phyloP scores from a whole-genome alignment of 164 flowering plant genomes.

The Vitis rupestris region DNA sequence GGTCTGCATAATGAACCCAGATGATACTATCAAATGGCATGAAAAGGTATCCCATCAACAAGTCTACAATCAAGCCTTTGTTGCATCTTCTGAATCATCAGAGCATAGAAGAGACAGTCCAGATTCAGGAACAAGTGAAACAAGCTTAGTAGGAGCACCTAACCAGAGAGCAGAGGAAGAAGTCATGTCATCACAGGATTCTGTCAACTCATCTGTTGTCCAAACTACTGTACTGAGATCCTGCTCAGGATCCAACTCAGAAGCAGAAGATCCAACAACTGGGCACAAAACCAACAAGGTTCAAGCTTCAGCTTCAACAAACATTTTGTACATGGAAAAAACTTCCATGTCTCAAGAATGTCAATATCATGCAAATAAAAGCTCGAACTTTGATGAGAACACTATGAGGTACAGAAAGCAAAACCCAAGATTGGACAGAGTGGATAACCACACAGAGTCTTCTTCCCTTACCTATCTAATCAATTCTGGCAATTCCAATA shows the following conservation, averaged over 20 bases:
- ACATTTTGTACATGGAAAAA: slow-evolving; percentile 27
- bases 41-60: slow-evolving; percentile 15
- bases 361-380: slow-evolving; percentile 12
- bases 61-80: slow-evolving; percentile 10
- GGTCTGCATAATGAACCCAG: slow-evolving; percentile 16
- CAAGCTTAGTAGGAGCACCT: slow-evolving; percentile 18
- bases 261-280: slow-evolving; percentile 39
- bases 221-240: slow-evolving; percentile 39
- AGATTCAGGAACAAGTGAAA: slow-evolving; percentile 16
- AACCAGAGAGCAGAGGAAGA: slow-evolving; percentile 35
- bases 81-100: slow-evolving; percentile 7
- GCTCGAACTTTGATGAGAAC: slow-evolving; percentile 15
- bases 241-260: slow-evolving; percentile 56
- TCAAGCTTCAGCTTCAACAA: slow-evolving; percentile 17
- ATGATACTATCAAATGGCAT: slow-evolving; percentile 17
- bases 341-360: slow-evolving; percentile 25
- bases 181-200: slow-evolving; percentile 49
- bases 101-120: slow-evolving; percentile 8
- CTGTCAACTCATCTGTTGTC: slow-evolving; percentile 32
- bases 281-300: slow-evolving; percentile 13
- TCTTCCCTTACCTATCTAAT: slow-evolving; percentile 7
- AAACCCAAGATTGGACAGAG: slow-evolving; percentile 7
- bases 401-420: slow-evolving; percentile 5
- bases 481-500: slow-evolving; percentile 8
- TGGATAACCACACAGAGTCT: slow-evolving; percentile 9